phyloP scores from a whole-genome alignment of 192 early-diverging fungal species.

The Chytriomyces sp. region DNA sequence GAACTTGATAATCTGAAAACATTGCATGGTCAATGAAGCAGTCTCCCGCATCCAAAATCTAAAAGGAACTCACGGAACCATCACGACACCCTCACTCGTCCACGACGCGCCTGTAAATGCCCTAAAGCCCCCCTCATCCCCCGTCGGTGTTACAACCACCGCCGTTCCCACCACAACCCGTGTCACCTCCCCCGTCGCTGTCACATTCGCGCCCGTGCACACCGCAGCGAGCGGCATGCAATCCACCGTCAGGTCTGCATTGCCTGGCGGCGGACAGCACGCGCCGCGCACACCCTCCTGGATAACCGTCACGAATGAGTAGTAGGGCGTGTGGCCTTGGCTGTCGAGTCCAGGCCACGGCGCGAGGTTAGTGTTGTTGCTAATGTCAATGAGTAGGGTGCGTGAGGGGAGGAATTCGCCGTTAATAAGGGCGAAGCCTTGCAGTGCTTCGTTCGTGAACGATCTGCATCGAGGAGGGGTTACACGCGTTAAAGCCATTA shows the following conservation, averaged over 20 bases:
- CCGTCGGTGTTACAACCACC: too few species aligned
- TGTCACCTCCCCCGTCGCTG: too few species aligned
- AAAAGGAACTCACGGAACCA: too few species aligned
- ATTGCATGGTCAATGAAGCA: too few species aligned
- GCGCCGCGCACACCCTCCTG: neutral
- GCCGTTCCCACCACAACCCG: too few species aligned
- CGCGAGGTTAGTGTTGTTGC: neutral
- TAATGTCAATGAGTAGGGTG: neutral
- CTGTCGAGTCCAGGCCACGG: neutral
- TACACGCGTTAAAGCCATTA: neutral
- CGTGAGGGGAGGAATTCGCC: conserved; percentile 11
- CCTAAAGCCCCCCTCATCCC: too few species aligned
- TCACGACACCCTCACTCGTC: too few species aligned
- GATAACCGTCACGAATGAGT: neutral
- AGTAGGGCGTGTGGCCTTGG: neutral
- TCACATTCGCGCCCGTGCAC: too few species aligned
- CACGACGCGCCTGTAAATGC: too few species aligned
- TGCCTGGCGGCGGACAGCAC: neutral
- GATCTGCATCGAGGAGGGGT: neutral
- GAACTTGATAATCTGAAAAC: too few species aligned
- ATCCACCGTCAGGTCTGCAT: neutral
- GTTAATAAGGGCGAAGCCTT: neutral
- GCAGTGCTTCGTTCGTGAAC: conserved; percentile 18
- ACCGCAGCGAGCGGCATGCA: too few species aligned
- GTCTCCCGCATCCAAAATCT: too few species aligned